A percentile compares a stretch with the other conserved stretches of the same genome.
These are phyloP conservation scores for Candida wancherniae DNA, from an alignment of 805 yeast genomes.

Conservation along the genomic window DNA sequence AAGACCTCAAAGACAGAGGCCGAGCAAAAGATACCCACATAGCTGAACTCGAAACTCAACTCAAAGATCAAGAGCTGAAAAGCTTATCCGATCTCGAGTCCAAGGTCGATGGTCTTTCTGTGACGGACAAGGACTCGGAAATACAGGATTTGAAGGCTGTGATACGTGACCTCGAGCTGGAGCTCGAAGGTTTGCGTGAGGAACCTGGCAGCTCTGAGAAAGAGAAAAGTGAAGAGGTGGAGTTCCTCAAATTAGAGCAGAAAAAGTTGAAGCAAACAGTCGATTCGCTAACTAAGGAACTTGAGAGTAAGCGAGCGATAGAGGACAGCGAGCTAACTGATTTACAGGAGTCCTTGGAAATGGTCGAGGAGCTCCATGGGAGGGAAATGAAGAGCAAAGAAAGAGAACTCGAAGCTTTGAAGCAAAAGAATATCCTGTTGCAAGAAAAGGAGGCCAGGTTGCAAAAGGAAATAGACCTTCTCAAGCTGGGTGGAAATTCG, in stretches of 20 bases:
- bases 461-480: conserved; percentile 3
- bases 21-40: conserved; percentile 13
- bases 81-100: conserved; percentile 7
- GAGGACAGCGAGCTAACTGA: conserved; percentile 35
- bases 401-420: conserved; percentile 22
- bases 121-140: conserved; percentile 11
- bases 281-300: conserved; percentile 27
- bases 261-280: conserved; percentile 11
- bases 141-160: conserved; percentile 5
- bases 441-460: conserved; percentile 10
- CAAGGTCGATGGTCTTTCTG: conserved; percentile 6
- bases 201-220: too few relatives aligned
- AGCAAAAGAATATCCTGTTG: conserved; percentile 19
- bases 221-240: background rate
- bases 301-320: conserved; percentile 37
- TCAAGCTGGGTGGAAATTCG: too few relatives aligned
- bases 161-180: conserved; percentile 4
- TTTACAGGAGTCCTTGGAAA: conserved; percentile 39
- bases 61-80: conserved; percentile 8
- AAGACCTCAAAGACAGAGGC: conserved; percentile 12
- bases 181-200: conserved; percentile 2
- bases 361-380: conserved; percentile 37
- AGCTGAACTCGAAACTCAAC: conserved; percentile 12
- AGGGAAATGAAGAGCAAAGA: conserved; percentile 26
- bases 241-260: conserved; percentile 1